Conservation (phyloP, 2,329 filamentous ascomycete genomes). For the Aureobasidium vineae region DNA sequence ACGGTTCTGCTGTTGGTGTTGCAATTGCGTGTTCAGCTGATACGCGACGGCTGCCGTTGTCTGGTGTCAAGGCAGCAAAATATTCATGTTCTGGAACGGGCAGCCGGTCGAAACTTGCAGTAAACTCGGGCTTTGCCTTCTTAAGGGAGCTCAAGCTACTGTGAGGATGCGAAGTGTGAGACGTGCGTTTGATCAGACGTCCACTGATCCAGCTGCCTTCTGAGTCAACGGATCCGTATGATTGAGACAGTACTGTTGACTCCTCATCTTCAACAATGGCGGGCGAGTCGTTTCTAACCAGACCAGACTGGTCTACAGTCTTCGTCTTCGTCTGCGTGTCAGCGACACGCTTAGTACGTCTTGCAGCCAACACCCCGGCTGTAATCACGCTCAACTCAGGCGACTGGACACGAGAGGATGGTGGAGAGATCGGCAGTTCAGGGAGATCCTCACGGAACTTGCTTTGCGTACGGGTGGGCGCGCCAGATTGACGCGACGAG, state of each 20-base stretch:
- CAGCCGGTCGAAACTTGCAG: conserved; percentile 64
- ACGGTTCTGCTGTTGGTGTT: conserved; percentile 26
- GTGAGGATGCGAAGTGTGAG: conserved; percentile 46
- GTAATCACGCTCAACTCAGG: conserved; percentile 60
- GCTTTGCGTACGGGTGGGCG: conserved; percentile 78
- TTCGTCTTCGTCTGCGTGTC: conserved; percentile 2
- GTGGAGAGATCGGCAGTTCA: conserved; percentile 80
- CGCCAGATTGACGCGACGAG: conserved; percentile 50
- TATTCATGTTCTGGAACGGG: conserved; percentile 70
- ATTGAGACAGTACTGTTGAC: conserved; percentile 62
- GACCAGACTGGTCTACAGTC: conserved; percentile 45
- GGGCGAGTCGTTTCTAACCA: conserved; percentile 33
- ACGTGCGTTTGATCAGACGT: conserved; percentile 54
- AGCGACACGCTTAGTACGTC: conserved; percentile 37
- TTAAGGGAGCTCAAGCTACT: conserved; percentile 50
- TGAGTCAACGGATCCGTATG: conserved; percentile 89
- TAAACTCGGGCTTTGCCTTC: conserved; percentile 52
- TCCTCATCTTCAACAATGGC: conserved; percentile 9
- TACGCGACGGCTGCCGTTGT: conserved; percentile 25
- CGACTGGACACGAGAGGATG: conserved; percentile 76
- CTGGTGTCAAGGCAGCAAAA: conserved; percentile 52
- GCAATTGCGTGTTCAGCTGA: conserved; percentile 9
- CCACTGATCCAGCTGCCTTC: conserved; percentile 96
- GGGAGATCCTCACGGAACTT: conserved; percentile 91
- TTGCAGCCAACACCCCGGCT: conserved; percentile 44